Conservation (phyloP, 2,329 filamentous ascomycete genomes). For the Talaromyces rugulosus region DNA sequence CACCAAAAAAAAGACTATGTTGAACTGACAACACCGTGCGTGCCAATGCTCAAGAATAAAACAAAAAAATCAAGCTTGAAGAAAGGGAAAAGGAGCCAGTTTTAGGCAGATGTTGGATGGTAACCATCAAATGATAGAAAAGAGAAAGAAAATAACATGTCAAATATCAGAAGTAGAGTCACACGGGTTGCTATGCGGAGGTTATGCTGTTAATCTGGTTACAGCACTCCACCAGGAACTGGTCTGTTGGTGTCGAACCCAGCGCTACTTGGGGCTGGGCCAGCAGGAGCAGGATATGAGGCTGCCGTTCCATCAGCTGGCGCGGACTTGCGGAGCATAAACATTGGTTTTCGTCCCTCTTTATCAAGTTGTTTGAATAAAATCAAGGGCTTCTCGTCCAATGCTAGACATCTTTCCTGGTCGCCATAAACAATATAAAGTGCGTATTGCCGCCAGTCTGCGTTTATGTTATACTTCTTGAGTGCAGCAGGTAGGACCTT, state of each 20-base stretch:
- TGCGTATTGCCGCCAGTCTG: constrained; percentile 95
- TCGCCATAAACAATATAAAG: constrained; percentile 99
- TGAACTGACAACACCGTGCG: neutral
- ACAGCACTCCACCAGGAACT: constrained; percentile 11
- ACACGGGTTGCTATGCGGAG: neutral
- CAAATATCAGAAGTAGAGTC: neutral
- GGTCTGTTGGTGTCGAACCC: constrained; percentile 12
- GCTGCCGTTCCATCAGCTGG: constrained; percentile 40
- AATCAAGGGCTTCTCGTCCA: constrained; percentile 91
- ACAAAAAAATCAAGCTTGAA: neutral
- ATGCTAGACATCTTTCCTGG: constrained; percentile 85
- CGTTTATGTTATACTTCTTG: constrained; percentile 97
- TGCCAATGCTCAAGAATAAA: neutral
- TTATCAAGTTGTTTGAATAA: constrained; percentile 96
- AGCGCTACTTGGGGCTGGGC: constrained; percentile 11
- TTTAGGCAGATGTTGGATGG: neutral
- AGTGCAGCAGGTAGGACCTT: constrained; percentile 93
- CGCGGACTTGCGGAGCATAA: constrained; percentile 79
- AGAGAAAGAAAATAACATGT: neutral
- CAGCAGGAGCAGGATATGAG: constrained; percentile 9
- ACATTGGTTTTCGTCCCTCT: constrained; percentile 98
- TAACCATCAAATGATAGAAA: neutral
- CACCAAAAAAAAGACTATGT: neutral
- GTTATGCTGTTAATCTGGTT: neutral
- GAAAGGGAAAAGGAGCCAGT: neutral